Evolutionary conservation across 345 rosid species (phyloP), one percentile per base, ranked within the genome.

Genomic region (Eucalyptus curtisii): DNA sequence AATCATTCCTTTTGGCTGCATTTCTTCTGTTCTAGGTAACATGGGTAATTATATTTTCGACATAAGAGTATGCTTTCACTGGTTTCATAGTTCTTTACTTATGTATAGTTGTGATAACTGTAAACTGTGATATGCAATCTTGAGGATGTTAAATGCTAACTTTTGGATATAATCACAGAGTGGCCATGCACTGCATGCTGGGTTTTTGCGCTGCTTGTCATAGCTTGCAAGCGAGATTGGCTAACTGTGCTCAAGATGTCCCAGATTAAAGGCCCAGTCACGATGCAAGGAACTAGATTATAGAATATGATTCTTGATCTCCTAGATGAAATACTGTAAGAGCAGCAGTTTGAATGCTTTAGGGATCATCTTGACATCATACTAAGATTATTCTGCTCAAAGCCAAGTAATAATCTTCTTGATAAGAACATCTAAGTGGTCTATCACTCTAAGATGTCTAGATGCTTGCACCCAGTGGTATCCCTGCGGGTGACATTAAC

Each of bases 141-240:
- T 59, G 17, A 86, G 22, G 53, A 52, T 55, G 6, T 52, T 76
- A 48, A 86, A 33, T 87, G 89, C 71, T 86, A 86, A 25, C 89
- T 85, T 86, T 13, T 89, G 89, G 87, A 48, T 85, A 13, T 87
- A 88, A 30, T 25, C 86, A 86, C 95, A 95, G 96, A 96, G 94
- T 7, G 94, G 95, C 31, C 98, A 95, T 86, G 88, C 95, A 13
- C 91, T 93, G 53, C 95, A 95, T 90, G 87, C 92, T 76, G 93
- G 93, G 89, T 95, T 95, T 88, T 89, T 90, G 4, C 93, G 94
- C 86, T 86, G 66, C 86, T 86, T 95, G 27, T 87, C 81, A 47
- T 87, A 90, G 89, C 47, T 53, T 49, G n/a, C 86, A 48, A 68
- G 87, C 64, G 33, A 40, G 71, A 87, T 48, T 66, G 88, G 44